A percentile compares a stretch with the other conserved stretches of the same genome.
Evolutionary conservation across 2,329 filamentous ascomycete genomes (phyloP).

Genomic region (Fusarium sp.): DNA sequence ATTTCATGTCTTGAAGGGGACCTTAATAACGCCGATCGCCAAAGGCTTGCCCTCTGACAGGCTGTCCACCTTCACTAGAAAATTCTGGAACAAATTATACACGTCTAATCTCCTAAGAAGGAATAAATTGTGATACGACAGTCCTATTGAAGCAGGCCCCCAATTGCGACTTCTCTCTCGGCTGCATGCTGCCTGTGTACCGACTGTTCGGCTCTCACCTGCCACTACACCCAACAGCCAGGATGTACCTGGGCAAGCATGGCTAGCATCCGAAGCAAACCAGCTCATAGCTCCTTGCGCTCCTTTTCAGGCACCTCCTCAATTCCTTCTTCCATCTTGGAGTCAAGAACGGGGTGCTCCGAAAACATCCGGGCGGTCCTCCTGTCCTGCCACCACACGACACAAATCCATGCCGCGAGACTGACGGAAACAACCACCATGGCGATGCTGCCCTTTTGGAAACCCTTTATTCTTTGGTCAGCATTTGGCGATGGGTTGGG

Average conservation of each 20-base stretch:
- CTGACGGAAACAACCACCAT: slow-evolving; percentile 42
- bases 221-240: neutral
- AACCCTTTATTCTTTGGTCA: slow-evolving; percentile 10
- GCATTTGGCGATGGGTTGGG: too few relatives aligned
- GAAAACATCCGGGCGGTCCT: slow-evolving; percentile 9
- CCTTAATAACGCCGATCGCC: too few relatives aligned
- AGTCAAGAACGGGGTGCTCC: slow-evolving; percentile 5
- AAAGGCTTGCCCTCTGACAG: too few relatives aligned
- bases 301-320: neutral
- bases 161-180: too few relatives aligned
- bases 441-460: slow-evolving; percentile 47
- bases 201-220: neutral
- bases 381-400: slow-evolving; percentile 34
- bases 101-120: too few relatives aligned
- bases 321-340: neutral
- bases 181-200: too few relatives aligned
- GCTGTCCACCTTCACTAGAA: too few relatives aligned
- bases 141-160: too few relatives aligned
- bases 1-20: too few relatives aligned
- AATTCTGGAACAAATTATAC: too few relatives aligned
- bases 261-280: neutral
- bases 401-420: slow-evolving; percentile 16
- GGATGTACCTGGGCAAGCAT: neutral
- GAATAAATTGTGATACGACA: too few relatives aligned
- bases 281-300: neutral